Percentiles rank a stretch among this genome's conserved stretches.
phyloP scores from a whole-genome alignment of 148 eudicot genomes.

The Fagopyrum homotropicum region DNA sequence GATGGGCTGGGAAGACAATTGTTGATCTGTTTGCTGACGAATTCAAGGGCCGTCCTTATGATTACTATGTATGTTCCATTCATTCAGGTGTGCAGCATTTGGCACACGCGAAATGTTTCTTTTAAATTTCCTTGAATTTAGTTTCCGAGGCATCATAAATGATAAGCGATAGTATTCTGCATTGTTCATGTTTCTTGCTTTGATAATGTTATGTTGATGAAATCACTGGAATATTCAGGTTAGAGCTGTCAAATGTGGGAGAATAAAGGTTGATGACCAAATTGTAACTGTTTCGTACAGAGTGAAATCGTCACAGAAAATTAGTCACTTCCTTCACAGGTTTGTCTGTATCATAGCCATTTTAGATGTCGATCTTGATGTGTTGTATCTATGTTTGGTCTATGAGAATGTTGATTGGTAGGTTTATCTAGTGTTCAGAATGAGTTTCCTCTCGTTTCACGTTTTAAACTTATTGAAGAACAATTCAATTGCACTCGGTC shows the following conservation, averaged over 20 bases:
- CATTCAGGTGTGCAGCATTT: neutral
- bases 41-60: slow-evolving; percentile 77
- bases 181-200: neutral
- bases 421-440: neutral
- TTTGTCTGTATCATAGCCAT: slow-evolving; percentile 12
- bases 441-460: slow-evolving; percentile 4
- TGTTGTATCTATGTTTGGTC: neutral
- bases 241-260: slow-evolving; percentile 83
- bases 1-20: slow-evolving; percentile 91
- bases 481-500: neutral
- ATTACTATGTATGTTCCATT: slow-evolving; percentile 62
- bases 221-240: slow-evolving; percentile 39
- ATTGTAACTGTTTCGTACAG: slow-evolving; percentile 55
- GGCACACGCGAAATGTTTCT: neutral
- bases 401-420: neutral
- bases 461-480: neutral
- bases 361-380: neutral
- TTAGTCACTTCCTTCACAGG: slow-evolving; percentile 98
- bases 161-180: neutral
- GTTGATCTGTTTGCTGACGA: slow-evolving; percentile 87
- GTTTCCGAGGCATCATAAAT: neutral
- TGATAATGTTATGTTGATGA: slow-evolving; percentile 1
- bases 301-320: slow-evolving; percentile 75
- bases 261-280: slow-evolving; percentile 92
- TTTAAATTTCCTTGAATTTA: neutral